Base-by-base conservation (phyloP, 805 yeast species). In the Wickerhamomyces hampshirensis region DNA sequence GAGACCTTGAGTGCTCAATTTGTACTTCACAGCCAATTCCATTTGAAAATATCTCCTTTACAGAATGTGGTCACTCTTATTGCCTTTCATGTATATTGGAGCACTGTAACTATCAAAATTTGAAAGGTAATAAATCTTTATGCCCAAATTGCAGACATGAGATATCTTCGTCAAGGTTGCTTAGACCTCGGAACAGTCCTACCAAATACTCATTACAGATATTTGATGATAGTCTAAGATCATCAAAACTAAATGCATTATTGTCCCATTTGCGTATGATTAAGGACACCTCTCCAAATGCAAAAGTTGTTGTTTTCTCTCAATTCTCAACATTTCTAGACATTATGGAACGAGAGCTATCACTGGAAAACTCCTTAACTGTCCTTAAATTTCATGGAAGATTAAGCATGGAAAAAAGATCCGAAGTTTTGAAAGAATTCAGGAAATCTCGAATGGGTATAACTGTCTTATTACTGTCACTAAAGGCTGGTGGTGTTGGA, bases 401-500 rank as follows among this genome's bases (percentile, higher is more conserved):
- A 16, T 59, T 89, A 44, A 69, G 69, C 18, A 65, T 84, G 63
- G 73, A 67, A 13, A 83, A 82, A 40, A 68, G 98, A 27, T 73
- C 77, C 18, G 61, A 58, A 14, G 74, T 84, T 0, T 59, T 91
- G 28, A 70, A 65, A 12, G 68, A 69, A 14, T 89, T 91, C 53
- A 62, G 62, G 18, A 33, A 40, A 4, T 44, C 53, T n/a, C 53
- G 54, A 19, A 55, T 62, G 16, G 52, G 36, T 37, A 26, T 47
- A 44, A 68, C 72, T 4, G 71, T 89, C 2, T 55, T 89, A 9
- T 62, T 89, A 16, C 56, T 89, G 14, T 83, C 95, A 6, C 62
- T 88, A 43, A 89, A 87, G 57, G 95, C 96, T 1, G 97, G 97
- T 17, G 97, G 97, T 6, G 96, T 88, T 10, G 97, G 97, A 0